Base-by-base conservation (phyloP, 768 basidiomycete genomes). In the Chalciporus chontae region DNA sequence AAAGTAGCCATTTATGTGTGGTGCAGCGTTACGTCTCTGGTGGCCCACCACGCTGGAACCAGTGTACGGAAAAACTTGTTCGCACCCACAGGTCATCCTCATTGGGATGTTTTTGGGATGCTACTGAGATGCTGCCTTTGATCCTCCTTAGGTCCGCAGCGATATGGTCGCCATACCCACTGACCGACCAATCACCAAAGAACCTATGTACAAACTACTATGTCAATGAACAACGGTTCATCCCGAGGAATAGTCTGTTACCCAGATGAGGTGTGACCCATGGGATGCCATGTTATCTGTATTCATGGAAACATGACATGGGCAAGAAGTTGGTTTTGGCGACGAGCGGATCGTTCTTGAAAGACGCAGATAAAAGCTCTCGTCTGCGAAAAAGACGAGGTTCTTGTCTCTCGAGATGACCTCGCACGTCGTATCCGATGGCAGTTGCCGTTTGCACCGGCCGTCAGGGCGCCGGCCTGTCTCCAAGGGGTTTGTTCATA, bases 161-260 rank as follows among this genome's bases (percentile, higher is more conserved):
- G 32, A 43, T 31, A 27, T 18, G 14, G n/a, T 45, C 43, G 42
- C 5, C 41, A n/a, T 44, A 18, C 19, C 27, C 5, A 19, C n/a
- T 40, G 24, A 31, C 50, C 52, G 45, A 36, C 42, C 52, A 51
- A 48, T 60, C 54, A 31, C 55, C 43, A 51, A 38, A 38, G 4
- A 23, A 8, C 18, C 40, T 56, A 40, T 57, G 34, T 44, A 34
- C 43, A 45, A 52, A 44, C 44, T 52, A 48, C 37, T 36, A 23
- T 54, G 50, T 21, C 50, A 36, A 37, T 40, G 53, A 53, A 32
- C 15, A 51, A 63, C n/a, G n/a, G 55, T 67, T 65, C 53, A 59
- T 36, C 57, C 39, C 17, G 17, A 47, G 5, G 29, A 23, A 47
- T 26, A 47, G 15, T 9, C 19, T 19, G n/a, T 40, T 38, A 6